Base-by-base conservation (phyloP, 148 eudicot species). In the Diospyros kaki region DNA sequence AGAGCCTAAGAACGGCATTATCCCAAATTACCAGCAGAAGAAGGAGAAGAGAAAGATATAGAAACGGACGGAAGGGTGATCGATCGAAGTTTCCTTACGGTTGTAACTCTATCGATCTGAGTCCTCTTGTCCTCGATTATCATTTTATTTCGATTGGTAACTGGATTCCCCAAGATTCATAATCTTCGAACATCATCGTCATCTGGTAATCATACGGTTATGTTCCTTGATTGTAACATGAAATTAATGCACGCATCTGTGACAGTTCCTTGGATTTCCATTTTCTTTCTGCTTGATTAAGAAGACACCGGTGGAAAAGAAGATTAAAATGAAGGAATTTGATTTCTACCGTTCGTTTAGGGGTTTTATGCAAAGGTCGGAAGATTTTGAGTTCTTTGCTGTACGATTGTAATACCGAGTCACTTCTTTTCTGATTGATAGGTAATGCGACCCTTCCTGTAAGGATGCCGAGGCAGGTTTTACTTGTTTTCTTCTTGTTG, bases 401-500 rank as follows among this genome's bases (percentile, higher is more conserved):
- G 5, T 9, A 59, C 39, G 1, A 59, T 17, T 10, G 5, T 17
- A 5, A 18, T 59, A n/a, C 8, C 6, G 9, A 5, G 18, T 48
- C 55, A 18, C 48, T 67, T 48, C 3, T 67, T 48, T 54, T 38
- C 9, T 46, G 6, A 1, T 67, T 67, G 48, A 66, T 41, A 67
- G 70, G 55, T 67, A 46, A 14, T 8, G 55, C 5, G 68, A 50
- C n/a, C 43, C 18, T 68, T 39, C 15, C n/a, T 40, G 15, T 43
- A 43, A 58, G 45, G 62, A 80, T 80, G 82, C 53, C 76, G 44
- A 80, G 79, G 75, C 75, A 71, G 54, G 69, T 80, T 62, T 52
- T 75, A 50, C 75, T 80, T 46, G 78, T 80, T 68, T 69, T 69
- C 18, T 58, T 75, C 71, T 75, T 80, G 71, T 63, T 80, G 59